These are phyloP conservation scores for Xanthoconium stramineum DNA, from an alignment of 768 basidiomycete genomes.

Conservation along the genomic window DNA sequence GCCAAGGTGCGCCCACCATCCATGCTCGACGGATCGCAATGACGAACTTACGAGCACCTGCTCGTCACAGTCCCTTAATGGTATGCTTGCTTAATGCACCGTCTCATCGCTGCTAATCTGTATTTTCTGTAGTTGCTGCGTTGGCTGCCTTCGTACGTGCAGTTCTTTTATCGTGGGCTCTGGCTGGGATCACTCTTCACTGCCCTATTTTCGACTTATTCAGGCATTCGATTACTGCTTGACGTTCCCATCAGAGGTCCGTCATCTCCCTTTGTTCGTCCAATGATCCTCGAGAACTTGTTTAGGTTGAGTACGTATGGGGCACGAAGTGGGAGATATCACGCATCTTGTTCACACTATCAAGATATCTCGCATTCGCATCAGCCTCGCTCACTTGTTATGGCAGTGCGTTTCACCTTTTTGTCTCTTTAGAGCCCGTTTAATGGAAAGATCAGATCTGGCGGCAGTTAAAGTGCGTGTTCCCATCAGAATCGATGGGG, in stretches of 20 bases:
- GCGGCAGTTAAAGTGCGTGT: neutral
- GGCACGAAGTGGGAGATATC: slow-evolving; percentile 22
- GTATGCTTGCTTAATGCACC: neutral
- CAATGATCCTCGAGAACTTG: neutral
- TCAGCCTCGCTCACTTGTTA: slow-evolving; percentile 16
- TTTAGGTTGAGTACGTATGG: slow-evolving; percentile 25
- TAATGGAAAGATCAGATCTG: slow-evolving; percentile 10
- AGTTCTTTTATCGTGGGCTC: neutral
- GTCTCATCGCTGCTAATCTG: neutral
- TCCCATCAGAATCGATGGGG: neutral
- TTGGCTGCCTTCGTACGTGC: slow-evolving; percentile 16
- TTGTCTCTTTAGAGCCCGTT: neutral
- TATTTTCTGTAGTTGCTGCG: slow-evolving; percentile 14
- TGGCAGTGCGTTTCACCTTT: slow-evolving; percentile 12
- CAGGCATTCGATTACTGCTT: slow-evolving; percentile 24
- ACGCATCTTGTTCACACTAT: slow-evolving; percentile 23
- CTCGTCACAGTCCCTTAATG: slow-evolving; percentile 16
- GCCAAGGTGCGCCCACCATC: slow-evolving; percentile 13
- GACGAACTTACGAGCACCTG: neutral
- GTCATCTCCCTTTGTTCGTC: neutral
- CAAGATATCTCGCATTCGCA: slow-evolving; percentile 28
- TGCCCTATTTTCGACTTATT: too few relatives aligned
- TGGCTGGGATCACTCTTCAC: neutral
- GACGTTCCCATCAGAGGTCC: slow-evolving; percentile 23
- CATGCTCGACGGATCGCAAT: neutral